These are phyloP conservation scores for Fusarium staphyleae DNA, from an alignment of 2,329 filamentous ascomycete genomes.

Conservation along the genomic window DNA sequence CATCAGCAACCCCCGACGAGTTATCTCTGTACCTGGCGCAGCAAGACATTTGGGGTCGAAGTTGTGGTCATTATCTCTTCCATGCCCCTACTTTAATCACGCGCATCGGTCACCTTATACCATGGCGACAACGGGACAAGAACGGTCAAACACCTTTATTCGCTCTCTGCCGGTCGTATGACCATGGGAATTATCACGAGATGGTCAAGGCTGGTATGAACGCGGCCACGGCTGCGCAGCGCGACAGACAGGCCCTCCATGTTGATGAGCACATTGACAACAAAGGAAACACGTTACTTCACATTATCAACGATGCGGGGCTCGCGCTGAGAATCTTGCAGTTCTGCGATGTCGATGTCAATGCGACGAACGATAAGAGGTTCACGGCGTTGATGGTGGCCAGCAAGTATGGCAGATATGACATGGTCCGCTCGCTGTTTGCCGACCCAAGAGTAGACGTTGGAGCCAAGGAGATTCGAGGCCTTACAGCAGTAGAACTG, in stretches of 20 bases:
- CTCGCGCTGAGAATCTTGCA: slow-evolving; percentile 79
- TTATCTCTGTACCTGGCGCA: slow-evolving; percentile 73
- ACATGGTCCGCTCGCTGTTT: slow-evolving; percentile 89
- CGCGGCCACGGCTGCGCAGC: slow-evolving; percentile 76
- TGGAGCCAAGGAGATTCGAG: slow-evolving; percentile 81
- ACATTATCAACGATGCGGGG: slow-evolving; percentile 87
- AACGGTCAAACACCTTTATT: slow-evolving; percentile 98
- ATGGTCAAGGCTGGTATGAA: slow-evolving; percentile 88
- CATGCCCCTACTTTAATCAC: slow-evolving; percentile 83
- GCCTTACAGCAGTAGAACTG: slow-evolving; percentile 91
- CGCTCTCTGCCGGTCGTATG: slow-evolving; percentile 92
- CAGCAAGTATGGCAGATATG: slow-evolving; percentile 95
- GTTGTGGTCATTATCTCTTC: slow-evolving; percentile 95
- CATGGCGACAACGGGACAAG: slow-evolving; percentile 91
- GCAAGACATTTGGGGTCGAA: slow-evolving; percentile 86
- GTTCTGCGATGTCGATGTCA: slow-evolving; percentile 92
- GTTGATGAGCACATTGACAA: slow-evolving; percentile 90
- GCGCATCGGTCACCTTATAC: slow-evolving; percentile 77
- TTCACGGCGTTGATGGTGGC: slow-evolving; percentile 98
- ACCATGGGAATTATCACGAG: slow-evolving; percentile 82
- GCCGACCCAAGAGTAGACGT: slow-evolving; percentile 87
- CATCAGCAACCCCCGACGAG: slow-evolving; percentile 60
- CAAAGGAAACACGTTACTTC: slow-evolving; percentile 94
- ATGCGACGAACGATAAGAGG: slow-evolving; percentile 91
- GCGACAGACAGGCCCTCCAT: slow-evolving; percentile 80